Evolutionary conservation across 2,329 filamentous ascomycete species (phyloP).

Genomic region (Apiospora arundinis): DNA sequence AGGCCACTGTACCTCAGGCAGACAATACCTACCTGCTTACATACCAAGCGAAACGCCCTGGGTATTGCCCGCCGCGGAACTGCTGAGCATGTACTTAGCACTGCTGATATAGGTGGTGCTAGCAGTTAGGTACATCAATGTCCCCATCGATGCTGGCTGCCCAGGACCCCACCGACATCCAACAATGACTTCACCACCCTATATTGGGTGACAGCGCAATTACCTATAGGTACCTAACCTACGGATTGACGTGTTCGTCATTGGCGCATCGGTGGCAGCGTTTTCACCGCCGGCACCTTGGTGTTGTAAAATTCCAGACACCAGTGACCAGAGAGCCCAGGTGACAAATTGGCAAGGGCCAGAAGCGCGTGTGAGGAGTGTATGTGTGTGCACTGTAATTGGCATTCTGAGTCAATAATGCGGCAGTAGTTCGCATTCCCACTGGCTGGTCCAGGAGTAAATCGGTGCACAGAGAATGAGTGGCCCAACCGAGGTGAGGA

Average conservation of each 20-base stretch:
- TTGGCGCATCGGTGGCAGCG: neutral
- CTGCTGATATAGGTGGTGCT: neutral
- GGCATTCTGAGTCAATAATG: neutral
- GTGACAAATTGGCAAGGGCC: neutral
- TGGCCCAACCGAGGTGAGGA: constrained; percentile 5
- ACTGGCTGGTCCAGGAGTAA: neutral
- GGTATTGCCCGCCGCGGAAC: neutral
- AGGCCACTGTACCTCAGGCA: neutral
- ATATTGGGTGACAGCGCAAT: constrained; percentile 14
- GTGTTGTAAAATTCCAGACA: neutral
- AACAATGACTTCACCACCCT: constrained; percentile 16
- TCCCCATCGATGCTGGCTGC: neutral
- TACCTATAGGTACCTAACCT: constrained; percentile 6
- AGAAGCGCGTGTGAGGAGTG: neutral
- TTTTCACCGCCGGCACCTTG: neutral
- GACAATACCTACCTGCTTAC: no score
- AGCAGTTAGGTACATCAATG: neutral
- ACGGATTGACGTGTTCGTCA: constrained; percentile 11
- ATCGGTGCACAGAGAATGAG: neutral
- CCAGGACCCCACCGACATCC: constrained; percentile 8
- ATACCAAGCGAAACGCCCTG: neutral
- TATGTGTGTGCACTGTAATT: neutral
- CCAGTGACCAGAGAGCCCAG: neutral
- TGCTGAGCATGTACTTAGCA: neutral
- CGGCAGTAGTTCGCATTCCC: constrained; percentile 11